Evolutionary conservation across 495 filamentous ascomycete genomes (phyloP).

Genomic region (Aspergillus bridgeri): DNA sequence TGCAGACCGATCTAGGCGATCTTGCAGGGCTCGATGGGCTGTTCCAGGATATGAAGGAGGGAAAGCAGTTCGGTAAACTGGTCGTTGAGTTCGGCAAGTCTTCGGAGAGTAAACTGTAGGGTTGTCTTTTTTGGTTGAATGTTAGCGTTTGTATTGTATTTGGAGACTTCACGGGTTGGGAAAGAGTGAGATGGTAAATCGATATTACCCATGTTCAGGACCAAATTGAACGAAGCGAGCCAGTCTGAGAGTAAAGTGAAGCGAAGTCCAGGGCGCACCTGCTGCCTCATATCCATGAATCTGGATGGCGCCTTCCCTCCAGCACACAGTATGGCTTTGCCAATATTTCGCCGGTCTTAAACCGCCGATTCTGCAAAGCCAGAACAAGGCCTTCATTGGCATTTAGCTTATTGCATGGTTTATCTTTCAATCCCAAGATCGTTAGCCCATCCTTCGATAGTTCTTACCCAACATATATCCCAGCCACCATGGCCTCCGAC

Average conservation of each 20-base stretch:
- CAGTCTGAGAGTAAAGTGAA: background rate
- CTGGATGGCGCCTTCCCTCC: background rate
- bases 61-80: slow-evolving; percentile 76
- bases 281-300: background rate
- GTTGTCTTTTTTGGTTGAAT: too few relatives aligned
- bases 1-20: slow-evolving; percentile 59
- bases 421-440: background rate
- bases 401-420: background rate
- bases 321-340: background rate
- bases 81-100: slow-evolving; percentile 54
- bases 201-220: background rate
- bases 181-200: slow-evolving; percentile 1
- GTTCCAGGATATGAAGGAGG: slow-evolving; percentile 72
- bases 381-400: slow-evolving; percentile 2
- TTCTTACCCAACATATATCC: background rate
- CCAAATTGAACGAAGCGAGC: background rate
- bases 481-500: slow-evolving; percentile 15
- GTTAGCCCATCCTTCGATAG: background rate
- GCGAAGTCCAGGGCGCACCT: background rate
- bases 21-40: slow-evolving; percentile 61
- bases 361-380: background rate
- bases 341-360: background rate
- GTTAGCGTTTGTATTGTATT: background rate
- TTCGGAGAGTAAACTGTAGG: slow-evolving; percentile 43
- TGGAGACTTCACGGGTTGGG: background rate